These are phyloP conservation scores for Saussurea involucrata DNA, from an alignment of 129 eudicot genomes.

Conservation along the genomic window DNA sequence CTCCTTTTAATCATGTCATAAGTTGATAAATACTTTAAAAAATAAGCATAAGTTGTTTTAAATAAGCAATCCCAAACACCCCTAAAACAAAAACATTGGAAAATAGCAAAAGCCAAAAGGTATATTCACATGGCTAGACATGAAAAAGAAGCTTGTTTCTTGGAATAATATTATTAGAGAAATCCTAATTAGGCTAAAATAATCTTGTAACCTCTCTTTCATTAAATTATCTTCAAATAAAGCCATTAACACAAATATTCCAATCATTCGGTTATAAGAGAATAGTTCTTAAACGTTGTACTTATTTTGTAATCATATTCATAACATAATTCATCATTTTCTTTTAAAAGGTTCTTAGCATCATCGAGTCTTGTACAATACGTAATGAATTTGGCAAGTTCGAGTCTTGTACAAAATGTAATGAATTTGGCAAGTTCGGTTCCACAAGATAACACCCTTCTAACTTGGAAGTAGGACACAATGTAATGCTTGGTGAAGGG, in stretches of 20 bases:
- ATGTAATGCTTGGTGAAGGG: no score
- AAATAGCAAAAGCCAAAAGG: not conserved
- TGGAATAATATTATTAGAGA: not conserved
- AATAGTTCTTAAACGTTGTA: not conserved
- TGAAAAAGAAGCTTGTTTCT: not conserved
- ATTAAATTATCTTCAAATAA: no score
- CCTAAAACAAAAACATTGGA: not conserved
- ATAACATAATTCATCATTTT: not conserved
- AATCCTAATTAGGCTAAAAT: not conserved
- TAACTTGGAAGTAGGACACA: not conserved
- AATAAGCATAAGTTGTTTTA: no score
- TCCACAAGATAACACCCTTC: not conserved
- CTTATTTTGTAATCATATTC: not conserved
- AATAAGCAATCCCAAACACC: no score
- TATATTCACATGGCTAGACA: not conserved
- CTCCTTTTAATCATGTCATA: no score
- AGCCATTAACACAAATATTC: not conserved
- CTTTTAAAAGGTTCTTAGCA: no score
- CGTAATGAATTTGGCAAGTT: no score
- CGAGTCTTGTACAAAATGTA: no score
- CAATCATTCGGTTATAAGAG: not conserved
- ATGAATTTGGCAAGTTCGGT: not conserved
- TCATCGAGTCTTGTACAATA: not conserved
- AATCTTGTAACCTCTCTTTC: not conserved
- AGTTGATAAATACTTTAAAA: no score